A percentile compares a stretch with the other conserved stretches of the same genome.
These are phyloP conservation scores for Vitrella brassicaformis DNA, from an alignment of 73 alveolate species.

Conservation along the genomic window DNA sequence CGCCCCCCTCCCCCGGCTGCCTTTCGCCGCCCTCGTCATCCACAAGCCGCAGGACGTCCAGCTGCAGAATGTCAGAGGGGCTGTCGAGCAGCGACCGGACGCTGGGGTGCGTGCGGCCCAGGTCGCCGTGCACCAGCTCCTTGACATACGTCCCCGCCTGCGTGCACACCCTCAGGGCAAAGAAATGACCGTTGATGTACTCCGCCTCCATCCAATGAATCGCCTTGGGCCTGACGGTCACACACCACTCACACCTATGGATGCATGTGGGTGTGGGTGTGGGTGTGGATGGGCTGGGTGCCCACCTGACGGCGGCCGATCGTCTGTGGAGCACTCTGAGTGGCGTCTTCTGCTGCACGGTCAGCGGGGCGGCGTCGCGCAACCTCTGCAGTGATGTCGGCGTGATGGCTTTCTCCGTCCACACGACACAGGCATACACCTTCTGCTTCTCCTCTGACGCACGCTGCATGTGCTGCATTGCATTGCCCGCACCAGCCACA, in stretches of 20 bases:
- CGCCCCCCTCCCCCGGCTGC: no score
- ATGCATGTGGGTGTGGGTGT: no score
- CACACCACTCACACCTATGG: no score
- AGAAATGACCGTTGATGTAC: slow-evolving; percentile 60
- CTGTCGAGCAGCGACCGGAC: slow-evolving; percentile 62
- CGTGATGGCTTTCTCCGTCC: slow-evolving; percentile 52
- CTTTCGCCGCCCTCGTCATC: no score
- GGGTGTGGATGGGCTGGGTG: no score
- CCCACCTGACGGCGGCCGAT: no score
- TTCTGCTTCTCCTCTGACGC: slow-evolving; percentile 79
- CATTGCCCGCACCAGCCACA: no score
- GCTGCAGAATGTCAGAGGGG: slow-evolving; percentile 83
- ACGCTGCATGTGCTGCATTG: no score
- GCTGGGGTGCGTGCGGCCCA: slow-evolving; percentile 86
- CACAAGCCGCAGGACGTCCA: slow-evolving; percentile 77
- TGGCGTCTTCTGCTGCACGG: slow-evolving; percentile 79
- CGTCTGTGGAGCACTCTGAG: slow-evolving; percentile 90
- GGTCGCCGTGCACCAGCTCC: slow-evolving; percentile 93
- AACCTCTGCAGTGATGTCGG: slow-evolving; percentile 49
- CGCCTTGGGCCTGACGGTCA: not conserved
- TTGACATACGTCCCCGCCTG: slow-evolving; percentile 91
- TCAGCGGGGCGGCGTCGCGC: slow-evolving; percentile 45
- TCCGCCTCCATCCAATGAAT: slow-evolving; percentile 48
- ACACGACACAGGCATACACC: slow-evolving; percentile 75
- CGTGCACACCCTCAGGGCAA: slow-evolving; percentile 58